Conservation (phyloP, 192 early-diverging fungal genomes). For the Radiomyces spectabilis region DNA sequence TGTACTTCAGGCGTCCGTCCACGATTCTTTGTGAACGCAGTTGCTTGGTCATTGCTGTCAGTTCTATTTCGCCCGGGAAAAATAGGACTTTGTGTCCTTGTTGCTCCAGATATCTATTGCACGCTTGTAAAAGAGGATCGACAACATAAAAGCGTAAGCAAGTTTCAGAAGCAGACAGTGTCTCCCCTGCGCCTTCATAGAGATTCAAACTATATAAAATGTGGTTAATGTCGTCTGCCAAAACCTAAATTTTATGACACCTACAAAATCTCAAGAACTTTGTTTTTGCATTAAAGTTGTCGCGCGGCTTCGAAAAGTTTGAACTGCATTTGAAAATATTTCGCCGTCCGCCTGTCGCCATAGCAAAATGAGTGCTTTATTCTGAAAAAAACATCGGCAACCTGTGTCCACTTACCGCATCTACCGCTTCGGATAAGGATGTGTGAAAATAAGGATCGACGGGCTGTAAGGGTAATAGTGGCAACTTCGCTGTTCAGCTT, state of each 20-base stretch:
- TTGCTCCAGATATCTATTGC: not conserved
- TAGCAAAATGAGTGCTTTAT: not conserved
- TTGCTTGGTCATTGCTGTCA: constrained; percentile 5
- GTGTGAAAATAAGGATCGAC: constrained; percentile 1
- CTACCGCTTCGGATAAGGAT: constrained; percentile 2
- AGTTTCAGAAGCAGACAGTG: constrained; percentile 1
- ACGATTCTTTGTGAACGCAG: not conserved
- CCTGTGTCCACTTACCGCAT: constrained; percentile 15
- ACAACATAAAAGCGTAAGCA: not conserved
- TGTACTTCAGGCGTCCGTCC: constrained; percentile 4
- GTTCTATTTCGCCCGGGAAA: constrained; percentile 4
- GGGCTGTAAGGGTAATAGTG: constrained; percentile 1
- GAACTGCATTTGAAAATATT: not conserved
- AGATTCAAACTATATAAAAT: not conserved
- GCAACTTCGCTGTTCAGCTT: constrained; percentile 5
- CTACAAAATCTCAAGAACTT: constrained; percentile 6
- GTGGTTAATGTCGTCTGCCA: constrained; percentile 6
- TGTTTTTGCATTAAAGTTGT: no score
- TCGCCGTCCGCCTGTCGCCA: no score
- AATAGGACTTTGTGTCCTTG: not conserved
- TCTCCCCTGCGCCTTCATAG: constrained; percentile 3
- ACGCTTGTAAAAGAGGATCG: constrained; percentile 4
- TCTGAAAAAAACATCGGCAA: no score
- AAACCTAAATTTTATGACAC: constrained; percentile 8
- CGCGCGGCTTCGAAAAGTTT: no score